phyloP scores from a whole-genome alignment of 2,329 filamentous ascomycete species.

The Daldinia sp. region DNA sequence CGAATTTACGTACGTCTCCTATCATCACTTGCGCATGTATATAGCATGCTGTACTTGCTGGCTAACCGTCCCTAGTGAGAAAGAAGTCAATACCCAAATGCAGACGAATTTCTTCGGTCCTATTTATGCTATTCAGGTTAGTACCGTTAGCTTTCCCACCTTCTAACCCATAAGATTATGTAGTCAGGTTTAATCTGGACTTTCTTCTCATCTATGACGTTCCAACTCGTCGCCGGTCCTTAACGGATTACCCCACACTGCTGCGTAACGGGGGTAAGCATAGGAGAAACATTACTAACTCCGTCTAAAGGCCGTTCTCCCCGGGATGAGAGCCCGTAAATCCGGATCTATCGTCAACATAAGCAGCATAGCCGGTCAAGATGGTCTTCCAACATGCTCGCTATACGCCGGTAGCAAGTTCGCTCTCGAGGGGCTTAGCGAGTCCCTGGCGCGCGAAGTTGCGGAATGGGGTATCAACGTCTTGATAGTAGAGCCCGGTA shows the following conservation, averaged over 20 bases:
- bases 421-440: background rate
- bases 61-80: background rate
- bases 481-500: background rate
- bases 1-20: background rate
- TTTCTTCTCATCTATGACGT: background rate
- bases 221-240: background rate
- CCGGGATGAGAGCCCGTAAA: background rate
- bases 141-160: background rate
- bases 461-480: background rate
- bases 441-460: background rate
- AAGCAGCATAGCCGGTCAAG: background rate
- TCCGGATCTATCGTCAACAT: conserved; percentile 1
- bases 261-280: background rate
- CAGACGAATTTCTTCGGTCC: background rate
- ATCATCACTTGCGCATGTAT: background rate
- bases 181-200: background rate
- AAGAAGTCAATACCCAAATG: background rate
- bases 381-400: background rate
- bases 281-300: background rate
- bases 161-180: background rate
- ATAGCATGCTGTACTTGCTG: background rate
- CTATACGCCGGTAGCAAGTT: conserved; percentile 1
- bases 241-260: no score
- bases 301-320: conserved; percentile 1
- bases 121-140: background rate